Evolutionary conservation across 331 rosid genomes (phyloP).

Genomic region (Quercus lobata): DNA sequence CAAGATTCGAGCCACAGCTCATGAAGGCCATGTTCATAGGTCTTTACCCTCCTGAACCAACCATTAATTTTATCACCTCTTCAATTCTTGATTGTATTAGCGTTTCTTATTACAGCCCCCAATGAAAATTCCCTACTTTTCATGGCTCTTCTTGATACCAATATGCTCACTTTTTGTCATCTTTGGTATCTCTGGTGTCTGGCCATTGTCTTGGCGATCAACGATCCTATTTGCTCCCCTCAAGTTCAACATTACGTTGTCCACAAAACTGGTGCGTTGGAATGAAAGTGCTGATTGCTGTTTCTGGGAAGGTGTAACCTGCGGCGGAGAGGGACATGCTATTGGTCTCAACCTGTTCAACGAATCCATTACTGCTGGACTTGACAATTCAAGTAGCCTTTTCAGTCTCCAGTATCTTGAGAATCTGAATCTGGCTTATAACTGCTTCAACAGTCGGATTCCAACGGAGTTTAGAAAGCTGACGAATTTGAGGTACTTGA

Average conservation of each 20-base stretch:
- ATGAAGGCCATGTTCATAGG: not conserved
- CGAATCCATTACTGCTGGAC: no score
- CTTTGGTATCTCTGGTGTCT: not conserved
- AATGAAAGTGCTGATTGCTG: no score
- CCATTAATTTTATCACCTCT: not conserved
- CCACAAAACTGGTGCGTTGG: no score
- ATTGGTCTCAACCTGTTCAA: no score
- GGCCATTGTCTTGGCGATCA: conserved; percentile 9
- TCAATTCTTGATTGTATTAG: not conserved
- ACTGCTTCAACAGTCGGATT: conserved; percentile 3
- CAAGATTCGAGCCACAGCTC: no score
- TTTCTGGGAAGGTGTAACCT: no score
- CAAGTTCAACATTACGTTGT: no score
- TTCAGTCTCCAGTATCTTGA: not conserved
- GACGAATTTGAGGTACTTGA: conserved; percentile 2
- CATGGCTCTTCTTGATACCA: not conserved
- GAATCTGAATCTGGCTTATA: conserved; percentile 20
- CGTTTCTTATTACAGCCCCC: not conserved
- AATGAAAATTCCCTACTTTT: not conserved
- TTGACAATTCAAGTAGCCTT: conserved; percentile 8
- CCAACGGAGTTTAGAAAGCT: conserved; percentile 9
- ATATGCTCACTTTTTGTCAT: not conserved
- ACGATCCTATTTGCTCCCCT: no score
- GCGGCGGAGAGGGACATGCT: no score
- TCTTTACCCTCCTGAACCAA: not conserved